Conservation (phyloP, 306 rosid species). For the Abrus precatorius region DNA sequence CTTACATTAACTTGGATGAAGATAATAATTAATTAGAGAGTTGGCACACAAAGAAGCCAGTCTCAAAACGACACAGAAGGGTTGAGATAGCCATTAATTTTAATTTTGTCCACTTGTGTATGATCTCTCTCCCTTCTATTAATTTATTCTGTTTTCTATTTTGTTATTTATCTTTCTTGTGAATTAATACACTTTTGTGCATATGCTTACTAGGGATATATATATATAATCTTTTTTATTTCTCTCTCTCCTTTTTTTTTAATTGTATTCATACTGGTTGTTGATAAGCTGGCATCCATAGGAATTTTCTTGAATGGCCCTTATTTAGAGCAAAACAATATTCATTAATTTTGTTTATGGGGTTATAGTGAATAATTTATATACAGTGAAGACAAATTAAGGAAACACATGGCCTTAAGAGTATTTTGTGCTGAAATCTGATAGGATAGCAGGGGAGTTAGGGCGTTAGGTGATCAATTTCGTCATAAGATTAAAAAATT, state of each 20-base stretch:
- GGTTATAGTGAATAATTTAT: conserved; percentile 47
- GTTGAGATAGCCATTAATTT: conserved; percentile 48
- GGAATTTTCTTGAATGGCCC: conserved; percentile 48
- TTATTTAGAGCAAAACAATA: conserved; percentile 47
- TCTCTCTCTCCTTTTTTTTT: conserved; percentile 36
- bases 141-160: conserved; percentile 15
- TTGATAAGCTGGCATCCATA: conserved; percentile 61
- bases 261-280: conserved; percentile 46
- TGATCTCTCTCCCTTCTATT: conserved; percentile 41
- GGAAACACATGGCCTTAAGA: conserved; percentile 45
- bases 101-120: conserved; percentile 51
- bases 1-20: conserved; percentile 10
- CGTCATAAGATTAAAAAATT: conserved; percentile 49
- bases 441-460: conserved; percentile 58
- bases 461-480: conserved; percentile 64
- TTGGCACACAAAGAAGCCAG: conserved; percentile 51
- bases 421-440: conserved; percentile 49
- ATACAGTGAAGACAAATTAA: conserved; percentile 43
- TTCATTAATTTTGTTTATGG: conserved; percentile 33
- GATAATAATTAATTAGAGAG: conserved; percentile 43
- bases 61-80: conserved; percentile 39
- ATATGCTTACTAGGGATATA: conserved; percentile 40
- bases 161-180: conserved; percentile 42
- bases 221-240: conserved; percentile 29
- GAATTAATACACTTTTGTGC: conserved; percentile 38